Base-by-base conservation (phyloP, 192 early-diverging fungal genomes). In the Paraglomus occultum region DNA sequence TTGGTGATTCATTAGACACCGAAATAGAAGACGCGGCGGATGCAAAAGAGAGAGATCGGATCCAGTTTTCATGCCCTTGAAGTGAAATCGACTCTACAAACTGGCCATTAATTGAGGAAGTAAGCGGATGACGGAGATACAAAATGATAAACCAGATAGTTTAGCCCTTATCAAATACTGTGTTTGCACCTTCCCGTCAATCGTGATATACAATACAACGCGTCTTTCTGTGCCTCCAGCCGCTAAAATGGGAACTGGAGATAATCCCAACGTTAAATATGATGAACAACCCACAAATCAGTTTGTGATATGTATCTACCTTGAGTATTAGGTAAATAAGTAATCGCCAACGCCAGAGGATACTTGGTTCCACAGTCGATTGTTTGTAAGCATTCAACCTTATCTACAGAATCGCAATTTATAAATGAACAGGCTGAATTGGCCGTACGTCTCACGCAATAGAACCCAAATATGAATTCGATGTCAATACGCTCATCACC, bases 11-110 rank as follows among this genome's bases (percentile, higher is more conserved):
- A n/a, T 44, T 62, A 38, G 70, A 60, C 15, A 5, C 51, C n/a
- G 23, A 38, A 20, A 8, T 10, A 44, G 23, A 43, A 42, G 18
- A 43, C 1, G 50, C 64, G 8, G 75, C 73, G 2, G 83, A 84
- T 4, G 85, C 81, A 52, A 94, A 90, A 10, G 91, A 83, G 58
- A 97, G 61, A 8, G 88, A 85, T 10, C 93, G 87, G 20, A 97
- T 85, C 97, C 97, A 99, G 70, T 95, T 93, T 12, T 92, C 90
- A 76, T 99, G 97, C 4, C 97, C 97, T 44, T 87, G 82, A 18
- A 99, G 77, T 8, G 83, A 71, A 50, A 92, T 74, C 5, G 79
- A 73, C 54, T 84, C 80, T 10, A 70, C 68, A 79, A 97, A 97
- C 82, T 85, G 54, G n/a, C 31, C 40, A 50, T 42, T 1, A 20